Base-by-base conservation (phyloP, 2,329 filamentous ascomycete species). In the Exophiala aquamarina region DNA sequence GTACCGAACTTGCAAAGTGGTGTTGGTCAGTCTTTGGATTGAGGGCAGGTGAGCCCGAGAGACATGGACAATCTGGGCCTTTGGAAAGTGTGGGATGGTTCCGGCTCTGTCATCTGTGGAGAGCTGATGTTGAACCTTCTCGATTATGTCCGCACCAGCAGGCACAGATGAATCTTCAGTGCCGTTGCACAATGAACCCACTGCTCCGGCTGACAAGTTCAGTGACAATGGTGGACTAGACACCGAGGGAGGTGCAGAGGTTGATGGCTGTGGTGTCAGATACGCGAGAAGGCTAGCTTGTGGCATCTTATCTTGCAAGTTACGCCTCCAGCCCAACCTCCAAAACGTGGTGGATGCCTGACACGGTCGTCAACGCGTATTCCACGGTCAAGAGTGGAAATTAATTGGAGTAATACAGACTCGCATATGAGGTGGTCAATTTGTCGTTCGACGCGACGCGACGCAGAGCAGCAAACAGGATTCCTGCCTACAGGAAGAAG, bases 1-100 rank as follows among this genome's bases (percentile, higher is more conserved):
- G 59, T 85, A 85, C 43, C 77, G 73, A 47, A 84, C 78, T 5
- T 81, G 82, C 1, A 85, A 70, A 2, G 82, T 72, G 3, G 82
- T 66, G 44, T 73, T 69, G 41, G 77, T 82, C 21, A 84, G 74
- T 14, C 76, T 76, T 58, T 75, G 77, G 61, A 83, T 72, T 6
- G 74, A 73, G 15, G 74, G 71, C 29, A 84, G 69, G 58, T 81
- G 74, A 18, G 70, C 69, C 28, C 71, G 70, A n/a, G 70, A 74
- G 41, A 82, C 70, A 3, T 74, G 66, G 3, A 74, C 69, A 37
- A 84, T 65, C 18, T 75, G 70, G 50, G 82, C 72, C 54, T 80
- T 76, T 8, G 74, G 66, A 45, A 45, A 66, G 61, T 47, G 70
- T 65, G 44, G 59, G 50, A 55, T 62, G 56, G 41, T 8, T 29